These are phyloP conservation scores for Cicer judaicum DNA, from an alignment of 306 rosid species.

Conservation along the genomic window DNA sequence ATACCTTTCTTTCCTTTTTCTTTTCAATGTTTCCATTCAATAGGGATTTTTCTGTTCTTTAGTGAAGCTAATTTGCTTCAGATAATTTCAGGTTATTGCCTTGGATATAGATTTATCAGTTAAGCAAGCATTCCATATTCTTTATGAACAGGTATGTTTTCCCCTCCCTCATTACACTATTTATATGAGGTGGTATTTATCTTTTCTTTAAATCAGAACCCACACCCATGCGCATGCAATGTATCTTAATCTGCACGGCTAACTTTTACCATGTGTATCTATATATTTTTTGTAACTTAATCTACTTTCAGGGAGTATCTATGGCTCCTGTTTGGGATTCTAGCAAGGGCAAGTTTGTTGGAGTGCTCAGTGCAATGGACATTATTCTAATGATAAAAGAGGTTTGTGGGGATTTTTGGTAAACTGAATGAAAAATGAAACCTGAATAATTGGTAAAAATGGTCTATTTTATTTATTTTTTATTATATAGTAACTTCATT, in stretches of 20 bases:
- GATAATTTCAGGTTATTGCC: constrained; percentile 58
- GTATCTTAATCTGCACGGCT: constrained; percentile 33
- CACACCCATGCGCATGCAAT: not conserved
- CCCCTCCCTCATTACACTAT: constrained; percentile 16
- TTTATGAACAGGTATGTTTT: constrained; percentile 59
- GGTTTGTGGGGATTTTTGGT: constrained; percentile 49
- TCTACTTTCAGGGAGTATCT: constrained; percentile 59
- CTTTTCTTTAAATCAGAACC: constrained; percentile 19
- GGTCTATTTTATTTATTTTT: not conserved
- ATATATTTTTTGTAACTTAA: constrained; percentile 14
- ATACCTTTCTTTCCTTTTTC: constrained; percentile 36
- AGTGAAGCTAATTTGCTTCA: constrained; percentile 33
- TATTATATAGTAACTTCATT: not conserved
- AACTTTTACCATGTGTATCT: constrained; percentile 29
- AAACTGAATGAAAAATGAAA: constrained; percentile 14
- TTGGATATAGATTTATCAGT: constrained; percentile 65
- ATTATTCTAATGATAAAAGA: constrained; percentile 64
- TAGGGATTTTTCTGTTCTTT: constrained; percentile 17
- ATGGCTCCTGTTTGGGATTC: constrained; percentile 70
- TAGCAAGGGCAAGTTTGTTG: constrained; percentile 58
- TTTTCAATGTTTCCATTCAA: not conserved
- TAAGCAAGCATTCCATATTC: constrained; percentile 65
- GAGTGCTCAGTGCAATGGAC: constrained; percentile 67
- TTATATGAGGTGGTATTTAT: constrained; percentile 50
- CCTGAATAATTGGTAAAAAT: not conserved